phyloP scores from a whole-genome alignment of 1,284 basidiomycete species.

The Cutaneotrichosporon daszewskae region DNA sequence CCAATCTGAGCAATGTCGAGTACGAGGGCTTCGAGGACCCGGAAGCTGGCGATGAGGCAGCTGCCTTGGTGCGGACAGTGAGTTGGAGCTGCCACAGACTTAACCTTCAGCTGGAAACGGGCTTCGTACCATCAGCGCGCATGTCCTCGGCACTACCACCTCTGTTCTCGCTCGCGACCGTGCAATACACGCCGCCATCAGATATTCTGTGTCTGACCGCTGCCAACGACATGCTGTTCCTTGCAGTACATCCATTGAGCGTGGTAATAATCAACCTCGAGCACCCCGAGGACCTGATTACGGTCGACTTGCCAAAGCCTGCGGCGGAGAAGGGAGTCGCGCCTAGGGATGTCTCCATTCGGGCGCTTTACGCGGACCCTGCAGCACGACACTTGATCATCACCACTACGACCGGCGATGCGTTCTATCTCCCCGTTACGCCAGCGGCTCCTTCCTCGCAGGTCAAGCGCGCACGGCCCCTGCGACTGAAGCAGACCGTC shows the following conservation, averaged over 20 bases:
- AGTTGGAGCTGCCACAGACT: conserved; percentile 7
- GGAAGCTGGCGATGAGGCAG: conserved; percentile 25
- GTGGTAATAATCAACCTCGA: conserved; percentile 79
- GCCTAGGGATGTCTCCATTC: conserved; percentile 47
- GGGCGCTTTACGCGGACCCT: conserved; percentile 84
- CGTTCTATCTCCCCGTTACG: conserved; percentile 73
- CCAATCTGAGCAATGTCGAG: conserved; percentile 58
- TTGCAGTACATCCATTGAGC: conserved; percentile 70
- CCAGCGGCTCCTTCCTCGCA: conserved; percentile 39
- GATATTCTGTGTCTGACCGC: conserved; percentile 71
- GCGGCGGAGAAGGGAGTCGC: conserved; percentile 49
- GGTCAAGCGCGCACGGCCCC: conserved; percentile 63
- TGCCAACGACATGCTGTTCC: conserved; percentile 76
- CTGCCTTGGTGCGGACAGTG: conserved; percentile 30
- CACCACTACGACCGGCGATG: conserved; percentile 81
- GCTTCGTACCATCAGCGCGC: conserved; percentile 43
- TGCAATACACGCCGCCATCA: conserved; percentile 82
- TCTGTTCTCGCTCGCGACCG: conserved; percentile 75
- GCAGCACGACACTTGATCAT: conserved; percentile 83
- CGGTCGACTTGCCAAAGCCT: conserved; percentile 61
- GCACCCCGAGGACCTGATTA: conserved; percentile 71
- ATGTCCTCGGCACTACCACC: conserved; percentile 51
- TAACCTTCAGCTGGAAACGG: conserved; percentile 45
- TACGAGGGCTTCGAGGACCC: conserved; percentile 82
- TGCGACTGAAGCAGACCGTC: conserved; percentile 82